phyloP scores from a whole-genome alignment of 1,284 basidiomycete genomes.

The Pseudozyma thailandica region DNA sequence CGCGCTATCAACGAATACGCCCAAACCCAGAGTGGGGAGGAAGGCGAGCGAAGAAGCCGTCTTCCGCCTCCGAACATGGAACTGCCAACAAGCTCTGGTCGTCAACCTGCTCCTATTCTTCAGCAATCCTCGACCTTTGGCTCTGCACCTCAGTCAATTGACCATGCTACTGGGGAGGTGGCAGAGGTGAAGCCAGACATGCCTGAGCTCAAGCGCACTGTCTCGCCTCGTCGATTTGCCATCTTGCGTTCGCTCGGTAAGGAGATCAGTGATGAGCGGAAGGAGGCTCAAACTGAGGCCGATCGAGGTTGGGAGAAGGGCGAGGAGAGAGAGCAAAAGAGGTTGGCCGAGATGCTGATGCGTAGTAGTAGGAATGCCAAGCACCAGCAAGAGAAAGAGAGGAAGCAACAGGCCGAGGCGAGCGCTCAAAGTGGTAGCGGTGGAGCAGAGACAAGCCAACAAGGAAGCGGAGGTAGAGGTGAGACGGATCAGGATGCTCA shows the following conservation, averaged over 20 bases:
- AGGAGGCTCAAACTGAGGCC: slow-evolving; percentile 30
- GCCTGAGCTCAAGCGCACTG: slow-evolving; percentile 15
- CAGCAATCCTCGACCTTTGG: slow-evolving; percentile 16
- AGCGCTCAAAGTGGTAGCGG: not conserved
- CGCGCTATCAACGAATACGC: slow-evolving; percentile 4
- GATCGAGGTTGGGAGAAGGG: slow-evolving; percentile 33
- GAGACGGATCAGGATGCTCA: slow-evolving; percentile 13
- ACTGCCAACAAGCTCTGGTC: slow-evolving; percentile 17
- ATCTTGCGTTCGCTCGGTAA: slow-evolving; percentile 33
- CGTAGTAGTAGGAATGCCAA: not conserved
- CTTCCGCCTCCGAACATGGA: slow-evolving; percentile 36
- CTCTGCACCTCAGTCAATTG: not conserved
- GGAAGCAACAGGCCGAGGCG: not conserved
- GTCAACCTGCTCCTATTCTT: slow-evolving; percentile 12
- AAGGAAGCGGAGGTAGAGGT: not conserved
- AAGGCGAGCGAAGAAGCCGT: slow-evolving; percentile 20
- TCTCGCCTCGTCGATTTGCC: slow-evolving; percentile 22
- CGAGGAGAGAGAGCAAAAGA: slow-evolving; percentile 20
- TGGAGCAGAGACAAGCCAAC: not conserved
- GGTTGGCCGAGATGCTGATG: slow-evolving; percentile 23
- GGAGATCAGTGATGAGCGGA: slow-evolving; percentile 29
- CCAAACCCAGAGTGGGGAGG: not conserved
- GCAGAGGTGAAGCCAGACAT: slow-evolving; percentile 24
- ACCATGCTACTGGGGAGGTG: not conserved
- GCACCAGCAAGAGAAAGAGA: not conserved